phyloP scores from a whole-genome alignment of 1,284 basidiomycete genomes.

The Fomitopsis betulina region DNA sequence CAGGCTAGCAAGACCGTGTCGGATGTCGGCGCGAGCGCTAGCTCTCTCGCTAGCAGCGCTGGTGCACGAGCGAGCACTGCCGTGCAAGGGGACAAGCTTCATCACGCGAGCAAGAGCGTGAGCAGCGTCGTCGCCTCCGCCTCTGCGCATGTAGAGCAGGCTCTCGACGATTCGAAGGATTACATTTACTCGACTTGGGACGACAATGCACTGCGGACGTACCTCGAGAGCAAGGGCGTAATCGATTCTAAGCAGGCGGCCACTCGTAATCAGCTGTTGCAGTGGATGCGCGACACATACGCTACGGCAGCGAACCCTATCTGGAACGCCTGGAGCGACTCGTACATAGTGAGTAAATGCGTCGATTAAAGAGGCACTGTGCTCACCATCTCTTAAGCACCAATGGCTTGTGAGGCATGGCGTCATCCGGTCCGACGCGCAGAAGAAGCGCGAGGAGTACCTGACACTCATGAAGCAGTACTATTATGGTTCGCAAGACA shows the following conservation, averaged over 20 bases:
- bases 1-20: constrained; percentile 10
- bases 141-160: constrained; percentile 50
- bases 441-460: constrained; percentile 70
- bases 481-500: constrained; percentile 61
- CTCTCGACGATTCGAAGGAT: constrained; percentile 74
- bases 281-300: constrained; percentile 68
- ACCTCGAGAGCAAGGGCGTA: constrained; percentile 72
- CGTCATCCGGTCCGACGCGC: constrained; percentile 52
- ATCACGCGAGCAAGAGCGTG: constrained; percentile 43
- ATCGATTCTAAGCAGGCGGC: constrained; percentile 62
- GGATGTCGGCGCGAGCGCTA: constrained; percentile 10
- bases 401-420: constrained; percentile 83
- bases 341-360: constrained; percentile 61
- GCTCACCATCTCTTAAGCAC: constrained; percentile 36
- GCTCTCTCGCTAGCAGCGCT: constrained; percentile 31
- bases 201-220: constrained; percentile 65
- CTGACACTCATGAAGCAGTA: constrained; percentile 71
- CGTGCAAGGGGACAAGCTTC: constrained; percentile 46
- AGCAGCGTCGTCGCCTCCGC: constrained; percentile 33
- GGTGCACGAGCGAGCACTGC: constrained; percentile 35
- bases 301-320: constrained; percentile 55
- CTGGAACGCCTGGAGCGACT: constrained; percentile 85
- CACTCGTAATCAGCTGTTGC: constrained; percentile 64
- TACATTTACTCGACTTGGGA: constrained; percentile 89
- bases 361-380: not conserved